Evolutionary conservation across 73 alveolate species (phyloP), one percentile per base, ranked within the genome.

Genomic region (Symbiodinium pilosum): DNA sequence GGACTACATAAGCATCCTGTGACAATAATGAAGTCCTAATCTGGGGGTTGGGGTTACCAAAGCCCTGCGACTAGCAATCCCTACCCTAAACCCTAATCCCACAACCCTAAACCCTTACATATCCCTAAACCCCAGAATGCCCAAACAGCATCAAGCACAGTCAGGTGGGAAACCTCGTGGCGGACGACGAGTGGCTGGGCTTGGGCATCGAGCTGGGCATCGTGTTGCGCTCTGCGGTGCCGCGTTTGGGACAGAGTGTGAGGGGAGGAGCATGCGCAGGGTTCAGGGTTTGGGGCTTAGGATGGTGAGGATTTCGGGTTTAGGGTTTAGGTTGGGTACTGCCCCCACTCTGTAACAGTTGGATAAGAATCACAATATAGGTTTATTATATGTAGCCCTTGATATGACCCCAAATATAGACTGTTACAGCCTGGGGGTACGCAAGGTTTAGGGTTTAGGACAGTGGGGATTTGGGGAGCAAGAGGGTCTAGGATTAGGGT

Each of bases 101-200:
- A 5, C 24, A 20, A 64, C 40, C 40, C 77, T 64, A 64, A 64
- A 64, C 39, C 77, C 77, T 64, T 2, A 64, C 21, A 6, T 14
- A 9, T 7, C 77, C 38, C 40, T 54, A 14, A 7, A 54, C 69
- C 3, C 26, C 21, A 54, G 34, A 54, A 6, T 0, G n/a, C 71
- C 16, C 18, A 54, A 54, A 7, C 64, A 7, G 16, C 64, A 7
- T 7, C 34, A 26, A 26, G 32, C 2, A 54, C 9, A 3, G 39
- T 14, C 39, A 64, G 81, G 81, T 64, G 18, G 81, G 81, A n/a
- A 64, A 64, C 39, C 81, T 64, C 9, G 81, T n/a, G 38, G 81
- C 81, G 39, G 81, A 64, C 30, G 81, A 64, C 81, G 81, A 64
- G 81, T 64, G 81, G 81, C 81, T 64, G 81, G 81, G 81, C 39